Evolutionary conservation across 2,329 filamentous ascomycete genomes (phyloP).

Genomic region (Diaporthe sp.): DNA sequence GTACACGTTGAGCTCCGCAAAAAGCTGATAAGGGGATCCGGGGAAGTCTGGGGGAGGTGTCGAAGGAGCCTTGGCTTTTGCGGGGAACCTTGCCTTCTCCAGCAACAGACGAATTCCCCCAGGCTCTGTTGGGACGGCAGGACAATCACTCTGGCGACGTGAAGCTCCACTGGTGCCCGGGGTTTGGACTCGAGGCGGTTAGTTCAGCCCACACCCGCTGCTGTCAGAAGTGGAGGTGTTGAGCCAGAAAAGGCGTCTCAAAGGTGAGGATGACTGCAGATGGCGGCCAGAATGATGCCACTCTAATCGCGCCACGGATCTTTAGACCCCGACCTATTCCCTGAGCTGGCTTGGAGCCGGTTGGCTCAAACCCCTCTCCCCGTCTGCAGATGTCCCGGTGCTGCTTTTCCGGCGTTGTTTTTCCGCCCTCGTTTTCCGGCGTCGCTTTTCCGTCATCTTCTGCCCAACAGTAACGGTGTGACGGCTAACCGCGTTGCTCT

Average conservation of each 20-base stretch:
- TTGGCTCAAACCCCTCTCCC: conserved; percentile 30
- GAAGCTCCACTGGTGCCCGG: conserved; percentile 13
- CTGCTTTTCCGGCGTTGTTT: conserved; percentile 18
- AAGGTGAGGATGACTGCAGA: conserved; percentile 24
- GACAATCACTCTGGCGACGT: background rate
- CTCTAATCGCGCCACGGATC: conserved; percentile 21
- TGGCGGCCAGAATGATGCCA: conserved; percentile 6
- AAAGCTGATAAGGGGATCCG: conserved; percentile 5
- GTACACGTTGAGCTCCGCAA: conserved; percentile 1
- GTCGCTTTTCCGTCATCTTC: conserved; percentile 1
- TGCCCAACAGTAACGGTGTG: background rate
- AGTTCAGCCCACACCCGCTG: background rate
- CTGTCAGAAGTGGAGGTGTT: conserved; percentile 1
- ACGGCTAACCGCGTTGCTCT: background rate
- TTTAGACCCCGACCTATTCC: background rate
- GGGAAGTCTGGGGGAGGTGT: conserved; percentile 21
- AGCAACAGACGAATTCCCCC: background rate
- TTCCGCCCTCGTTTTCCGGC: conserved; percentile 19
- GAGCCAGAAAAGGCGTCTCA: background rate
- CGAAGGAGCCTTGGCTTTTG: conserved; percentile 31
- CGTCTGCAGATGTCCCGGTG: conserved; percentile 7
- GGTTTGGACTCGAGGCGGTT: conserved; percentile 12
- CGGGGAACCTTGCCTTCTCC: conserved; percentile 25
- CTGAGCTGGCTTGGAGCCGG: conserved; percentile 9
- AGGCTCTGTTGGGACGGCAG: background rate